Base-by-base conservation (phyloP, 2,329 filamentous ascomycete species). In the Arthroderma sp. region DNA sequence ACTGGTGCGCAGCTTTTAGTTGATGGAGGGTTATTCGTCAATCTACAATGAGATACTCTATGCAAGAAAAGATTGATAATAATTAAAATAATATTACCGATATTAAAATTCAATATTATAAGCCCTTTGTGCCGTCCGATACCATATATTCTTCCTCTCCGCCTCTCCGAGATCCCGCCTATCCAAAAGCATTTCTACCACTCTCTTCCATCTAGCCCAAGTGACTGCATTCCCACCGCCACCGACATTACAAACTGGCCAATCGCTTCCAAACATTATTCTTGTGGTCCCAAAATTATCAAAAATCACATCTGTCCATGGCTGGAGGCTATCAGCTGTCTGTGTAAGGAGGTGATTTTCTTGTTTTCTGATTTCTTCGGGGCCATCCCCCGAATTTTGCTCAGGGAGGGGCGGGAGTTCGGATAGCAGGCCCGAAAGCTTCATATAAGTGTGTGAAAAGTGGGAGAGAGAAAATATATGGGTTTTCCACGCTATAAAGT, bases 181-280 rank as follows among this genome's bases (percentile, higher is more conserved):
- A 8, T 66, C 58, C 45, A 87, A 75, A 54, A 85, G 70, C 51
- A 69, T 69, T 50, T 81, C 76, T 11, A 94, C 82, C 1, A 91
- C 69, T 15, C 69, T 70, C 51, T 70, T 75, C 88, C 88, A 95
- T 54, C 81, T 75, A 32, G 68, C 66, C 86, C 87, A 94, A 30
- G 83, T 79, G 22, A 69, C 64, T 40, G 72, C 67, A 36, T 70
- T 70, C 1, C 63, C 65, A 0, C 72, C 72, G 2, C 74, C 74
- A 0, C 76, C 75, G 31, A 86, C 67, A 50, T 86, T 88, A 65
- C 86, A 94, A 1, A 95, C 82, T 2, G 89, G 88, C 89, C 89
- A 96, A 63, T 95, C 87, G 51, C 83, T 88, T 27, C 82, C 88
- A 63, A 91, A 95, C 81, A 96, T 87, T 58, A 91, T 73, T 51